Conservation (phyloP, 441 rosid species). For the Erodium trifolium region DNA sequence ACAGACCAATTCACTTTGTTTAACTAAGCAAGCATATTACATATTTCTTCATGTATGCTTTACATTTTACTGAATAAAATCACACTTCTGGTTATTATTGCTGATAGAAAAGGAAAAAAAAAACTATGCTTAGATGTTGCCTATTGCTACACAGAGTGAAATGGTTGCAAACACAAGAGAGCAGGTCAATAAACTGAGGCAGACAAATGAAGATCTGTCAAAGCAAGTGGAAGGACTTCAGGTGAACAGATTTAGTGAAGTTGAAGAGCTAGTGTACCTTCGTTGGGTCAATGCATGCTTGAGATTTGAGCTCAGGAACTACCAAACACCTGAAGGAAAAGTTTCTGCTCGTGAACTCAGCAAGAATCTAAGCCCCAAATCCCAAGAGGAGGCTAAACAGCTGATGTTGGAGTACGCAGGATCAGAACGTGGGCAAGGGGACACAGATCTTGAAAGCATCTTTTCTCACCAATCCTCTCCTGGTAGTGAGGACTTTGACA, state of each 20-base stretch:
- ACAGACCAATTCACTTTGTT: neutral
- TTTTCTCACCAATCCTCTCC: conserved; percentile 20
- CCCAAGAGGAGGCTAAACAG: conserved; percentile 11
- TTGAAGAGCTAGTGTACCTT: conserved; percentile 38
- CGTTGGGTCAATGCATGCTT: conserved; percentile 37
- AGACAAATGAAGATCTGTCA: conserved; percentile 16
- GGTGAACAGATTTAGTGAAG: conserved; percentile 29
- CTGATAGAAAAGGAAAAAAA: no score
- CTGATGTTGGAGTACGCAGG: neutral
- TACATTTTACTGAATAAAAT: neutral
- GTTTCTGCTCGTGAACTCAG: neutral
- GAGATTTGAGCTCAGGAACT: conserved; percentile 25
- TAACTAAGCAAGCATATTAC: neutral
- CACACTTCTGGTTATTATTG: neutral
- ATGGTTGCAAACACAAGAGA: conserved; percentile 9
- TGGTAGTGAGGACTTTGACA: conserved; percentile 17
- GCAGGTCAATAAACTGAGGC: conserved; percentile 17
- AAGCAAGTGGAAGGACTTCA: conserved; percentile 30
- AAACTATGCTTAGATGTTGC: neutral
- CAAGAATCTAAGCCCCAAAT: conserved; percentile 11
- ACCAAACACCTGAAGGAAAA: conserved; percentile 2
- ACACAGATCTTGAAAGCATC: conserved; percentile 2
- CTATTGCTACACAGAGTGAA: conserved; percentile 19
- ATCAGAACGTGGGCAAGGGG: conserved; percentile 8
- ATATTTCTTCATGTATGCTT: neutral